Evolutionary conservation across 805 yeast genomes (phyloP).

Genomic region (Saturnispora halmiae): DNA sequence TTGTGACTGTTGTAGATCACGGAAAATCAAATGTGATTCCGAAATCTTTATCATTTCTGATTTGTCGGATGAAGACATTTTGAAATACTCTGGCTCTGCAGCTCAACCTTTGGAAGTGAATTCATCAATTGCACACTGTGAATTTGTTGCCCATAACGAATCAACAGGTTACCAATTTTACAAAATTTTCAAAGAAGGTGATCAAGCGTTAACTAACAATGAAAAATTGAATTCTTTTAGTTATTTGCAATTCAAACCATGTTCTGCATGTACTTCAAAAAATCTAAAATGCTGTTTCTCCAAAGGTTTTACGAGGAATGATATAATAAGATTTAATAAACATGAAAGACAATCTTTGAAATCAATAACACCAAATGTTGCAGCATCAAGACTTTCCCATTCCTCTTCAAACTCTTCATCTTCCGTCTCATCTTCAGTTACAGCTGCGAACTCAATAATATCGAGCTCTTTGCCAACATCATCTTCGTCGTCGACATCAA

Average conservation of each 20-base stretch:
- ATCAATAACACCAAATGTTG: not conserved
- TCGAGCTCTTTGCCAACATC: slow-evolving; percentile 1
- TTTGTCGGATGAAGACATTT: slow-evolving; percentile 12
- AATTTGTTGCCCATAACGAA: slow-evolving; percentile 20
- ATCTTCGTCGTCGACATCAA: slow-evolving; percentile 1
- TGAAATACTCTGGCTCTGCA: not conserved
- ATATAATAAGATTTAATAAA: slow-evolving; percentile 35
- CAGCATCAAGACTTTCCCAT: too few species aligned
- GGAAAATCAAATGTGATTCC: slow-evolving; percentile 71
- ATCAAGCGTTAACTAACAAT: slow-evolving; percentile 12
- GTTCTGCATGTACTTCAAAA: slow-evolving; percentile 45
- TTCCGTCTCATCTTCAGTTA: too few species aligned
- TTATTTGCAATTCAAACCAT: slow-evolving; percentile 41
- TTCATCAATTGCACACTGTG: slow-evolving; percentile 27
- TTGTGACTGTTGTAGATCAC: slow-evolving; percentile 59
- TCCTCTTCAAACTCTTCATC: too few species aligned
- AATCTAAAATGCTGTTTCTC: slow-evolving; percentile 44
- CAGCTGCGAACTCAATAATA: not conserved
- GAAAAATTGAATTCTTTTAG: slow-evolving; percentile 21
- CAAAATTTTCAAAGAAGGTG: slow-evolving; percentile 19
- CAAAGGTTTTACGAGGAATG: slow-evolving; percentile 59
- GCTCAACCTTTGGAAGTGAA: slow-evolving; percentile 3
- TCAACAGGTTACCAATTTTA: slow-evolving; percentile 23
- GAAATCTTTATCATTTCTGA: slow-evolving; percentile 33
- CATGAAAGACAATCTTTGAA: slow-evolving; percentile 18